phyloP scores from a whole-genome alignment of 1,284 basidiomycete genomes.

The Rhodotorula sp. region DNA sequence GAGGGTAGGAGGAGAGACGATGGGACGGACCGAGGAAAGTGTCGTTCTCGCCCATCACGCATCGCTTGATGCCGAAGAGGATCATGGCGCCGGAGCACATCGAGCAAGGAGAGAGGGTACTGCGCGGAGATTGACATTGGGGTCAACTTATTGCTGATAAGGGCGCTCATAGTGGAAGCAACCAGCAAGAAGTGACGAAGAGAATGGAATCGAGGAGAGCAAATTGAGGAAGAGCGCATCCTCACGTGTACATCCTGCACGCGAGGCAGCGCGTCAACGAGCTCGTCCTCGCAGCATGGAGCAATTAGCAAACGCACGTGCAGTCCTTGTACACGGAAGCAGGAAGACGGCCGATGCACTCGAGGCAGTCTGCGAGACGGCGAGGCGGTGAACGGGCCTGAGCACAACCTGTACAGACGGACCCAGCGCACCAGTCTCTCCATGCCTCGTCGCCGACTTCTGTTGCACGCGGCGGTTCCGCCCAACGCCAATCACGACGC shows the following conservation, averaged over 20 bases:
- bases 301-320: conserved; percentile 21
- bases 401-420: too few relatives aligned
- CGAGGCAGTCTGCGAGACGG: conserved; percentile 34
- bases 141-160: too few relatives aligned
- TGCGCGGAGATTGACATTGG: background rate
- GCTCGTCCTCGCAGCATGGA: too few relatives aligned
- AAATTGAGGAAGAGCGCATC: too few relatives aligned
- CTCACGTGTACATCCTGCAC: conserved; percentile 35
- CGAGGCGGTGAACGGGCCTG: background rate
- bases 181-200: background rate
- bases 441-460: conserved; percentile 23
- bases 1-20: too few relatives aligned
- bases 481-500: conserved; percentile 35
- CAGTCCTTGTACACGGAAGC: conserved; percentile 41
- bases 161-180: too few relatives aligned
- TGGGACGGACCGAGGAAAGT: conserved; percentile 37
- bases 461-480: conserved; percentile 37
- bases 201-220: background rate
- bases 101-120: conserved; percentile 38
- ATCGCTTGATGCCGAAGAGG: conserved; percentile 22
- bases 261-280: too few relatives aligned
- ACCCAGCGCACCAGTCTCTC: conserved; percentile 22
- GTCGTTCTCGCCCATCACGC: conserved; percentile 46
- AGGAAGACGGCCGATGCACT: conserved; percentile 40
- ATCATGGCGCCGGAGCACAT: conserved; percentile 42